Base-by-base conservation (phyloP, 2,329 filamentous ascomycete species). In the Pestalotiopsis sp. region DNA sequence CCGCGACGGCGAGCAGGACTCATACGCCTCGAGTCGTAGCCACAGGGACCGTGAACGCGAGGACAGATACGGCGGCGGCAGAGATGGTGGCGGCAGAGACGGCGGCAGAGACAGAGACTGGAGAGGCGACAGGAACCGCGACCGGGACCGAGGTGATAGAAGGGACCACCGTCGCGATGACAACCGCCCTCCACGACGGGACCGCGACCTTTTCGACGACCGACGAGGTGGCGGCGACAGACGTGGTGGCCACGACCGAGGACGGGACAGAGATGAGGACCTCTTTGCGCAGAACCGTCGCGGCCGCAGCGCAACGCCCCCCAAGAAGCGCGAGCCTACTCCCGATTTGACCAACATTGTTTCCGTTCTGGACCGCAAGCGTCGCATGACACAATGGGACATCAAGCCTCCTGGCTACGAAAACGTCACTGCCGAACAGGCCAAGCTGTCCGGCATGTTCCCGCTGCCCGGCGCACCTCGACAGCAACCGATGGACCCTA, bases 371-470 rank as follows among this genome's bases (percentile, higher is more conserved):
- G 91, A 95, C 77, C 91, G 95, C 76, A 96, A 95, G 85, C 92
- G 97, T 74, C 92, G 96, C 69, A 85, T 99, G 85, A 98, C 95
- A 45, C 97, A 99, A 81, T 99, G 96, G 96, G 97, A 99, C 80
- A 98, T 99, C 81, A 99, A 99, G 84, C 96, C 96, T 5, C 94
- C 94, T 17, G 95, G 96, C 59, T 99, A 99, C 78, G 97, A 99
- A 78, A 97, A 96, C 81, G 95, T 99, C 73, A 98, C 96, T 2
- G 94, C 96, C 25, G 97, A 99, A 81, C 97, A 99, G 81, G 97
- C 96, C 65, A 99, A 99, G 85, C 87, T 99, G 59, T 99, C 97
- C 73, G 92, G 95, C 84, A 98, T 99, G 96, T 99, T 99, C 84
- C 95, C 97, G 70, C 89, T 99, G 61, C 96, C 96, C 3, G 96